phyloP scores from a whole-genome alignment of 225 moss, liverwort and hornwort species.

The Polytrichum commune region DNA sequence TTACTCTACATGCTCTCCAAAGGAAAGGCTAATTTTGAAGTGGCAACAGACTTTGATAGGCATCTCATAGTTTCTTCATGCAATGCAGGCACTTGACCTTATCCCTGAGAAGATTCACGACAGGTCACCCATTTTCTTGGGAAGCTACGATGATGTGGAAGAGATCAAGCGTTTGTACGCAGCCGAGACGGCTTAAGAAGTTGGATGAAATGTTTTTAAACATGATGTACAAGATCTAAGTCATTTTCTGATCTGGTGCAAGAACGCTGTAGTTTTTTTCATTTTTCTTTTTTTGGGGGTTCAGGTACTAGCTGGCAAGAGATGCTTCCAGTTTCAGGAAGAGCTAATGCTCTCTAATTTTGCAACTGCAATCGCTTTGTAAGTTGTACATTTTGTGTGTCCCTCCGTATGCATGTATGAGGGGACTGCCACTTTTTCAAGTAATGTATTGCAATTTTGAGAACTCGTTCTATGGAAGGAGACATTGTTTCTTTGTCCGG shows the following conservation, averaged over 20 bases:
- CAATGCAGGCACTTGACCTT: conserved; percentile 76
- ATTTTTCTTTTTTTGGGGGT: neutral
- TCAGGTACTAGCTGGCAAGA: neutral
- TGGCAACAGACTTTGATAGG: too few relatives aligned
- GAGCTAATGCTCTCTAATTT: neutral
- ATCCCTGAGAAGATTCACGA: conserved; percentile 86
- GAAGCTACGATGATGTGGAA: conserved; percentile 92
- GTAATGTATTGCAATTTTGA: too few relatives aligned
- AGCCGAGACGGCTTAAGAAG: conserved; percentile 29
- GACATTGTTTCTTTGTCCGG: too few relatives aligned
- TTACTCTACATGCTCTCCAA: too few relatives aligned
- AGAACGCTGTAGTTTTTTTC: neutral
- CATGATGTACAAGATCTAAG: neutral
- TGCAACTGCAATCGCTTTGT: conserved; percentile 2
- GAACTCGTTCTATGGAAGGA: too few relatives aligned
- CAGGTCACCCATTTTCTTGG: conserved; percentile 93
- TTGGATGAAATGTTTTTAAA: neutral
- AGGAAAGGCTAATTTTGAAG: too few relatives aligned
- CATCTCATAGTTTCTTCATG: too few relatives aligned
- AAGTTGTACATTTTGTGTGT: neutral
- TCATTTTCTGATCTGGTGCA: neutral
- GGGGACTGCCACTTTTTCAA: neutral
- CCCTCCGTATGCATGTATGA: neutral
- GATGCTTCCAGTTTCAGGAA: neutral
- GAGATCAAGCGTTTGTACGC: conserved; percentile 86